Evolutionary conservation across 2,329 filamentous ascomycete genomes (phyloP).

Genomic region (Colletotrichum incanum): DNA sequence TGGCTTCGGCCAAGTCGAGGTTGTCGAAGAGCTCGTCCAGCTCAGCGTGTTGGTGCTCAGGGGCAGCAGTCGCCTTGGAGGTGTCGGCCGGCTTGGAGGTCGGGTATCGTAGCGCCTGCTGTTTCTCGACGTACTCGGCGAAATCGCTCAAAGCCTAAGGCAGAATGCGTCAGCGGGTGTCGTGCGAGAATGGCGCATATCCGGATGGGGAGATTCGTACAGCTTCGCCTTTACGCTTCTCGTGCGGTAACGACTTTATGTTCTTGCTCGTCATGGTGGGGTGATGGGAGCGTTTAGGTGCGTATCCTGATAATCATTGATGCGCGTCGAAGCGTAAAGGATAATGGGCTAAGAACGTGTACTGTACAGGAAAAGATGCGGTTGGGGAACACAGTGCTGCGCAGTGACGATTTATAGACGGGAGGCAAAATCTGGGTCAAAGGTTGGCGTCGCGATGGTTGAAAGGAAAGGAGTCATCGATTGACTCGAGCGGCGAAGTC

Average conservation of each 20-base stretch:
- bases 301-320: constrained; percentile 53
- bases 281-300: constrained; percentile 33
- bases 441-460: not conserved
- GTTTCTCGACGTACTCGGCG: constrained; percentile 96
- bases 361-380: not conserved
- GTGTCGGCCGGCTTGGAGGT: constrained; percentile 51
- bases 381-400: not conserved
- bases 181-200: not conserved
- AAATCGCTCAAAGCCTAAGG: constrained; percentile 89
- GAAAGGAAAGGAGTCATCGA: constrained; percentile 37
- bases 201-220: constrained; percentile 63
- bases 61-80: constrained; percentile 50
- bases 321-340: not conserved
- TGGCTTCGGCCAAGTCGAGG: constrained; percentile 82
- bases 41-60: constrained; percentile 81
- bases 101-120: constrained; percentile 82
- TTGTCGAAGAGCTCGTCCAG: constrained; percentile 94
- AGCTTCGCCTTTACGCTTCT: constrained; percentile 89
- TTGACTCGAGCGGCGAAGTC: constrained; percentile 42
- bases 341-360: not conserved
- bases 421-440: constrained; percentile 23
- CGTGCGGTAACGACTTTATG: constrained; percentile 78
- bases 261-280: constrained; percentile 68
- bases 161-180: constrained; percentile 38
- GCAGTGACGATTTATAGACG: constrained; percentile 26